Base-by-base conservation (phyloP, 768 basidiomycete species). In the Podaxis sp. region DNA sequence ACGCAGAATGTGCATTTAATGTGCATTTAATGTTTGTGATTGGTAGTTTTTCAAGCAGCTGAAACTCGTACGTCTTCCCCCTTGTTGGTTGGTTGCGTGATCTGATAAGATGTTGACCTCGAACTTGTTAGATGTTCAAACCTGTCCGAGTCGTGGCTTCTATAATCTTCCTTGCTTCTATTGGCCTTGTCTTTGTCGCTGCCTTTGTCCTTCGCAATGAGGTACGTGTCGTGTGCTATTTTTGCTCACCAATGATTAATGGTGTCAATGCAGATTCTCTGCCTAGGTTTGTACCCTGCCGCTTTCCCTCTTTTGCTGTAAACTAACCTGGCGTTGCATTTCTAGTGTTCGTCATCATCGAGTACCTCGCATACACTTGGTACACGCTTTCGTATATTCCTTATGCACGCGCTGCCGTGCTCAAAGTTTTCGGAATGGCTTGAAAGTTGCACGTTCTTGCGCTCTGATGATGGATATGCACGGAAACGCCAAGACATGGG, bases 341-440 rank as follows among this genome's bases (percentile, higher is more conserved):
- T 46, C 51, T 75, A 93, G 92, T 94, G 62, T 93, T 97, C 73
- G 95, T 97, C 63, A 82, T 96, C 75, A 79, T 97, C 73, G 88
- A 96, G 74, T 96, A 92, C 74, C 80, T 96, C 61, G 95, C 94
- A 5, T 96, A 90, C 75, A 86, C 89, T 22, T 97, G 94, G 94
- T 96, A 91, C 73, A 86, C 83, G 55, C 75, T 91, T 33, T 90
- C 88, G 6, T 97, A 96, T 77, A 93, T 98, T 67, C 95, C 95
- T 2, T 96, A 96, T 68, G 95, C 95, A 2, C 84, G 94, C 59
- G 72, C 85, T 1, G 88, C 88, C 12, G 84, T 92, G 47, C 78
- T 84, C 63, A 92, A 85, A 72, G 72, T 85, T 36, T 78, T 93
- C 61, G 88, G 83, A 12, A 68, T 83, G 63, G 76, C 76, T 58